These are phyloP conservation scores for Clohesyomyces aquaticus DNA, from an alignment of 495 filamentous ascomycete species.

Conservation along the genomic window DNA sequence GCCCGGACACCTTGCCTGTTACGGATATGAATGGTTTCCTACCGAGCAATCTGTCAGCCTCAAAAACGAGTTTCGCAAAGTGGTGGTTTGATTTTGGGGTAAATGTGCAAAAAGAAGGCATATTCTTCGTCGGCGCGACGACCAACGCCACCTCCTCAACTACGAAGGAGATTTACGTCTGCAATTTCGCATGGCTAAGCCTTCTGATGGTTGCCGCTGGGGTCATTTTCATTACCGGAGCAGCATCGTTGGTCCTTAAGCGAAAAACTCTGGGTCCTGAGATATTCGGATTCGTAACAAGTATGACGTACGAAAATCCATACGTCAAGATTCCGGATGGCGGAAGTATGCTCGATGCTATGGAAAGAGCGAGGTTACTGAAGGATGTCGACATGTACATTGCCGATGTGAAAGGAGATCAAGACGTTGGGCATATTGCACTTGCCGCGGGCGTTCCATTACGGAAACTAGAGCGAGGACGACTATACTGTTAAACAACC, in stretches of 20 bases:
- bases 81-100: slow-evolving; percentile 18
- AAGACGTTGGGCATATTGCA: slow-evolving; percentile 38
- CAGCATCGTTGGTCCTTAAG: slow-evolving; percentile 21
- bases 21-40: slow-evolving; percentile 28
- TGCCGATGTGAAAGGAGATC: slow-evolving; percentile 33
- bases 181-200: slow-evolving; percentile 33
- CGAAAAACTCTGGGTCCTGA: slow-evolving; percentile 32
- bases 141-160: slow-evolving; percentile 26
- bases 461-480: slow-evolving; percentile 33
- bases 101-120: not conserved
- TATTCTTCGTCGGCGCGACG: slow-evolving; percentile 32
- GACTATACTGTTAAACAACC: slow-evolving; percentile 23
- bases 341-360: slow-evolving; percentile 35
- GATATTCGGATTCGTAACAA: slow-evolving; percentile 37
- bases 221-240: slow-evolving; percentile 29
- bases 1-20: slow-evolving; percentile 34
- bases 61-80: slow-evolving; percentile 9
- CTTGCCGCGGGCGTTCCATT: slow-evolving; percentile 26
- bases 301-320: slow-evolving; percentile 42
- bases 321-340: slow-evolving; percentile 26
- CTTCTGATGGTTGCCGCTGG: slow-evolving; percentile 27
- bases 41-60: slow-evolving; percentile 25
- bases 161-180: slow-evolving; percentile 24
- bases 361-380: slow-evolving; percentile 35
- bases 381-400: slow-evolving; percentile 31